Evolutionary conservation across 768 basidiomycete species (phyloP).

Genomic region (Russula ochroleuca): DNA sequence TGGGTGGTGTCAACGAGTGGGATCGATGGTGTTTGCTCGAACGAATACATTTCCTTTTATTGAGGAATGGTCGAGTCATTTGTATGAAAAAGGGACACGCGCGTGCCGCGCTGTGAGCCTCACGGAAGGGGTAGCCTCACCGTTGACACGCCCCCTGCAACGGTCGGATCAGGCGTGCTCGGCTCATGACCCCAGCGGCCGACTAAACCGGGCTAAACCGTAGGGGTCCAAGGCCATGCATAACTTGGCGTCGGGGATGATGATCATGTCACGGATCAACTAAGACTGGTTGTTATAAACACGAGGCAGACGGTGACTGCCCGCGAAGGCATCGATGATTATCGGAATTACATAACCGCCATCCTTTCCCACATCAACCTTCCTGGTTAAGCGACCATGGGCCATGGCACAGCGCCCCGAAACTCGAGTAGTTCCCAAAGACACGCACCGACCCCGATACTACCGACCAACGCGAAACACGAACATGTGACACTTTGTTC

Average conservation of each 20-base stretch:
- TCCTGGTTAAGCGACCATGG: too few relatives aligned
- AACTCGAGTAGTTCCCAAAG: too few relatives aligned
- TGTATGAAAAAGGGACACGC: constrained; percentile 9
- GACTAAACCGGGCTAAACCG: neutral
- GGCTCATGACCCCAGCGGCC: constrained; percentile 9
- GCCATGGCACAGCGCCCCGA: too few relatives aligned
- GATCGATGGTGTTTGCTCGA: neutral
- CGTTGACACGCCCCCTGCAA: constrained; percentile 16
- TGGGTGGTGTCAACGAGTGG: neutral
- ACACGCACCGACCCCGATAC: constrained; percentile 3
- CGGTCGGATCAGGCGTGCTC: constrained; percentile 22
- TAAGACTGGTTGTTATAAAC: neutral
- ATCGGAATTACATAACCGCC: constrained; percentile 13
- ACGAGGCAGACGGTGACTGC: constrained; percentile 9
- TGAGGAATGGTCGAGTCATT: constrained; percentile 16
- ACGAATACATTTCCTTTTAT: constrained; percentile 13
- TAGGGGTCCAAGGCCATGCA: constrained; percentile 1
- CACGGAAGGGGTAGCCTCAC: constrained; percentile 1
- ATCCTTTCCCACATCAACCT: neutral
- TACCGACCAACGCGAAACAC: constrained; percentile 15
- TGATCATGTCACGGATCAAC: constrained; percentile 14
- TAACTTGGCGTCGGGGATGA: neutral
- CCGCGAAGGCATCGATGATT: neutral
- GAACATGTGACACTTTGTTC: constrained; percentile 11
- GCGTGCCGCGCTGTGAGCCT: constrained; percentile 14